Conservation (phyloP, 2,329 filamentous ascomycete genomes). For the Phialophora expanda region DNA sequence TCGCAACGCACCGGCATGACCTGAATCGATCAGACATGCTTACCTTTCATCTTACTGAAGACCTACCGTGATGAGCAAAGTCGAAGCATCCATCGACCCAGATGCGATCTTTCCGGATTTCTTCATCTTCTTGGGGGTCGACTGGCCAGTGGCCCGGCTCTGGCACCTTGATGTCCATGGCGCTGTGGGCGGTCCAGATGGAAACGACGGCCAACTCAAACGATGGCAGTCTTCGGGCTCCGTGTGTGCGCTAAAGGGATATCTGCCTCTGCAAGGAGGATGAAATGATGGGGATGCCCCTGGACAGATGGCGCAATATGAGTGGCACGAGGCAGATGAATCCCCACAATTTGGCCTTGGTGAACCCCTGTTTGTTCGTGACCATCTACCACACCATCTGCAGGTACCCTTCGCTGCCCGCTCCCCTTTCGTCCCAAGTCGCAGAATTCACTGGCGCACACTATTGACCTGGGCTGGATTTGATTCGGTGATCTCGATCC, state of each 20-base stretch:
- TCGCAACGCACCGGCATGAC: constrained; percentile 94
- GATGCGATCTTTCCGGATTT: constrained; percentile 71
- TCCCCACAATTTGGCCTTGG: not conserved
- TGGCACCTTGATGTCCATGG: constrained; percentile 49
- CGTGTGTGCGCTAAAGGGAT: not conserved
- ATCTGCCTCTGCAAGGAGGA: not conserved
- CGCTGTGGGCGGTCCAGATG: not conserved
- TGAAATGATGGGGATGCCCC: constrained; percentile 16
- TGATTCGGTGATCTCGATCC: constrained; percentile 24
- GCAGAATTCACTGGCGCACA: constrained; percentile 25
- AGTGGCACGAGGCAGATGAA: constrained; percentile 11
- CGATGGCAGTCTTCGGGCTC: not conserved
- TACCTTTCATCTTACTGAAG: constrained; percentile 25
- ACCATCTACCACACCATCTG: constrained; percentile 22
- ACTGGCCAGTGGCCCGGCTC: constrained; percentile 66
- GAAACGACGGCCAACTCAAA: not conserved
- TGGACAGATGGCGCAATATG: constrained; percentile 25
- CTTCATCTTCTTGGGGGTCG: constrained; percentile 64
- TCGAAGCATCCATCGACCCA: constrained; percentile 99
- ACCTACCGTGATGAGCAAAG: constrained; percentile 91
- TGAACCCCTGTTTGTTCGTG: constrained; percentile 13
- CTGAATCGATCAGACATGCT: constrained; percentile 51
- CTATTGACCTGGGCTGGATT: constrained; percentile 12
- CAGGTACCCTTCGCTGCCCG: constrained; percentile 24
- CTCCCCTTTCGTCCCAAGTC: constrained; percentile 28